Percentiles rank a stretch among this genome's conserved stretches.
Evolutionary conservation across 768 basidiomycete species (phyloP).

Genomic region (Wakefieldia striispora): DNA sequence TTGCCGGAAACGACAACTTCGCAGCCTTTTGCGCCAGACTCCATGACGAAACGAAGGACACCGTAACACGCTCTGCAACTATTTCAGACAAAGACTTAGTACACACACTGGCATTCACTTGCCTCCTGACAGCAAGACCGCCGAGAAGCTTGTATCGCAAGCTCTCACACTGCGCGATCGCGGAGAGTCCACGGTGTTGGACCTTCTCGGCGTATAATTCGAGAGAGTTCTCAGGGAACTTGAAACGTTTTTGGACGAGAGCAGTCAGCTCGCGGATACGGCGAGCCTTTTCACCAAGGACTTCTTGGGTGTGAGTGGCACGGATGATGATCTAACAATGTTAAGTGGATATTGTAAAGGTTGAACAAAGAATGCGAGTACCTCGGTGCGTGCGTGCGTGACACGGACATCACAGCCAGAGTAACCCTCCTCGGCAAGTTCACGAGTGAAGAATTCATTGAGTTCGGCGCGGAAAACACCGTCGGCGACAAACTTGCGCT

Average conservation of each 20-base stretch:
- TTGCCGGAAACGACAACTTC: conserved; percentile 99
- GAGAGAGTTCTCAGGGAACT: conserved; percentile 98
- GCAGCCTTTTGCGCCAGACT: conserved; percentile 99
- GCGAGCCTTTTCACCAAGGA: conserved; percentile 98
- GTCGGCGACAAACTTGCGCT: conserved; percentile 97
- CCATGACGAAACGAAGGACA: conserved; percentile 99
- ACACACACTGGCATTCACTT: conserved; percentile 25
- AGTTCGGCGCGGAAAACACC: conserved; percentile 99
- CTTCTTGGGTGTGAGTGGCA: conserved; percentile 98
- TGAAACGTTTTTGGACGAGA: conserved; percentile 99
- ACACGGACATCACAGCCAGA: conserved; percentile 99
- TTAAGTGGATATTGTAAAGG: conserved; percentile 1
- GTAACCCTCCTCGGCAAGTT: conserved; percentile 99
- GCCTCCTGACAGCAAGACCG: conserved; percentile 98
- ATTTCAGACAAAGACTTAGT: not conserved
- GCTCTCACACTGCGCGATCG: conserved; percentile 97
- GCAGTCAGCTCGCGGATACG: conserved; percentile 98
- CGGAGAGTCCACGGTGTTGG: conserved; percentile 95
- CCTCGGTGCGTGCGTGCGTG: conserved; percentile 98
- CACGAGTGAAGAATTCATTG: conserved; percentile 97
- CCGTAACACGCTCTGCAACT: conserved; percentile 87
- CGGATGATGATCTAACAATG: conserved; percentile 89
- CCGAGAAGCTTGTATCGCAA: conserved; percentile 99
- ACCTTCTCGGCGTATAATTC: conserved; percentile 99
- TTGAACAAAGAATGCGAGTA: conserved; percentile 28